A percentile compares a stretch with the other conserved stretches of the same genome.
Conservation (phyloP, 2,329 filamentous ascomycete genomes). For the Pseudogymnoascus pannorum region DNA sequence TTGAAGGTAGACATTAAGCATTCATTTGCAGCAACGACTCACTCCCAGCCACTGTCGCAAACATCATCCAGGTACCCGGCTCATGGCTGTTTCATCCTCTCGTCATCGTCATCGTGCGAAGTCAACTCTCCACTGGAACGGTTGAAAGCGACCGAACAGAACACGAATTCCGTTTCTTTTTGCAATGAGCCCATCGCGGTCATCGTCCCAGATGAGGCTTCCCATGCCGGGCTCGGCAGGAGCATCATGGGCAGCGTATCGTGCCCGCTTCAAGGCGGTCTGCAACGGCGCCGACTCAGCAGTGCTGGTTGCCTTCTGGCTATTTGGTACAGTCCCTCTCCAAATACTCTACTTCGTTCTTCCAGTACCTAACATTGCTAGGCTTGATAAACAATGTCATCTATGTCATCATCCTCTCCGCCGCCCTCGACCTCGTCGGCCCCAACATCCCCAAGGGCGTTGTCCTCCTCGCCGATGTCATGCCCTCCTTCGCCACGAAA, state of each 20-base stretch:
- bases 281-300: conserved; percentile 62
- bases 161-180: not conserved
- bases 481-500: conserved; percentile 84
- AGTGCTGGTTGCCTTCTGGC: conserved; percentile 80
- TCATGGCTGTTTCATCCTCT: conserved; percentile 2
- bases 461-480: conserved; percentile 85
- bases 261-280: conserved; percentile 53
- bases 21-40: no score
- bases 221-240: conserved; percentile 51
- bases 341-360: not conserved
- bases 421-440: conserved; percentile 91
- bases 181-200: not conserved
- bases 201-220: conserved; percentile 32
- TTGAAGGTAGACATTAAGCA: no score
- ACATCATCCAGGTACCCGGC: conserved; percentile 4
- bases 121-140: not conserved
- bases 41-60: not conserved
- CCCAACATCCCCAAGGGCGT: conserved; percentile 79
- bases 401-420: conserved; percentile 93
- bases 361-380: conserved; percentile 29
- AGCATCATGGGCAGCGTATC: conserved; percentile 68
- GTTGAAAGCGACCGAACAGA: not conserved
- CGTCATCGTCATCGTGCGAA: not conserved
- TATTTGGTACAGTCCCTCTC: conserved; percentile 61
- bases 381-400: conserved; percentile 94